Conservation (phyloP, 495 filamentous ascomycete species). For the Aspergillus sparsus region DNA sequence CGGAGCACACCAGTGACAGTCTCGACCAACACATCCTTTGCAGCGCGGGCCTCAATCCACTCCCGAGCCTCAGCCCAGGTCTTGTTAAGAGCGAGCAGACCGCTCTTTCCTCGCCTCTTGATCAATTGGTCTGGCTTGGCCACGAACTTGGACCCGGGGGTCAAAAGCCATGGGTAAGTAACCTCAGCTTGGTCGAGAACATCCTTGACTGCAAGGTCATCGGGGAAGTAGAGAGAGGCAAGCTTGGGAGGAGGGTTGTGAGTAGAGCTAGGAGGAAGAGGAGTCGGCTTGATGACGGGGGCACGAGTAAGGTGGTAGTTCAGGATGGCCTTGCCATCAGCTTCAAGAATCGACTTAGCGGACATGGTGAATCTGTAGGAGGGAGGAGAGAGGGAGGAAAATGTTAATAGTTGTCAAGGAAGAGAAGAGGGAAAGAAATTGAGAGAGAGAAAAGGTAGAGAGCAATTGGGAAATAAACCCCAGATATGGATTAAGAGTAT, state of each 20-base stretch:
- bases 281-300: conserved; percentile 94
- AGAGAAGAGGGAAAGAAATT: conserved; percentile 16
- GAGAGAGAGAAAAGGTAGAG: conserved; percentile 18
- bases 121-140: conserved; percentile 99
- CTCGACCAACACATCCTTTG: conserved; percentile 92
- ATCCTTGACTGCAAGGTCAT: conserved; percentile 75
- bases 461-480: conserved; percentile 26
- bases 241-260: conserved; percentile 93
- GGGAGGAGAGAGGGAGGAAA: conserved; percentile 20
- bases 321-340: conserved; percentile 99
- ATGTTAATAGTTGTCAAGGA: conserved; percentile 20
- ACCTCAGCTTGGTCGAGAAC: conserved; percentile 94
- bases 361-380: conserved; percentile 65
- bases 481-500: conserved; percentile 42
- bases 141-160: conserved; percentile 83
- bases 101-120: conserved; percentile 98
- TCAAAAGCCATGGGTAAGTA: conserved; percentile 92
- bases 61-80: conserved; percentile 87
- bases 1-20: conserved; percentile 83
- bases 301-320: conserved; percentile 99
- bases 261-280: conserved; percentile 78
- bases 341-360: conserved; percentile 96
- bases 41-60: conserved; percentile 90
- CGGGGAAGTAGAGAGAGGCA: conserved; percentile 90
- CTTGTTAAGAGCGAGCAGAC: conserved; percentile 95